phyloP scores from a whole-genome alignment of 1,284 basidiomycete species.

The Cronartium quercuum region DNA sequence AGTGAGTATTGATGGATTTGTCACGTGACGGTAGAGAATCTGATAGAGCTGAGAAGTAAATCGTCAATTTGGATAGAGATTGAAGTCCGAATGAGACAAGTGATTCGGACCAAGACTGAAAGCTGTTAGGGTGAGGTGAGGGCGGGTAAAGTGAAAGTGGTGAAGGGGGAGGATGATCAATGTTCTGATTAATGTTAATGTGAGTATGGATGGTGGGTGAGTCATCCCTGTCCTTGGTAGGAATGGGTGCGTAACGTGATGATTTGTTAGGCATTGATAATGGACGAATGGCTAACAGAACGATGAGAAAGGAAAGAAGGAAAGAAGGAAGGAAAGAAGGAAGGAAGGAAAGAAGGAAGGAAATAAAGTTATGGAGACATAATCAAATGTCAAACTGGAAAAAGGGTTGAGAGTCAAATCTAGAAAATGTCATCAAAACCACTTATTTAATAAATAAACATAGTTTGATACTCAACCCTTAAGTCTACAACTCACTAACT shows the following conservation, averaged over 20 bases:
- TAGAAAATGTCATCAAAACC: too few relatives aligned
- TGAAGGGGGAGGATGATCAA: background rate
- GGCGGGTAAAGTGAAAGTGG: background rate
- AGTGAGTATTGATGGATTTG: background rate
- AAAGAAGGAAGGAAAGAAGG: too few relatives aligned
- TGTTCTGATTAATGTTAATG: background rate
- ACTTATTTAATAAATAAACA: too few relatives aligned
- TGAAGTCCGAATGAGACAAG: background rate
- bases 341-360: too few relatives aligned
- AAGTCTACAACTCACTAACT: too few relatives aligned
- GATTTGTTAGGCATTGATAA: too few relatives aligned
- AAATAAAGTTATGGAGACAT: too few relatives aligned
- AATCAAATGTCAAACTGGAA: too few relatives aligned
- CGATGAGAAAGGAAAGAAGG: too few relatives aligned
- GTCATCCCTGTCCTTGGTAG: background rate
- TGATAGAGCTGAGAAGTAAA: constrained; percentile 1
- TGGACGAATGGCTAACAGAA: too few relatives aligned
- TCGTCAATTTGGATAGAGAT: background rate
- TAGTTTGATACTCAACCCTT: too few relatives aligned
- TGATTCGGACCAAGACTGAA: constrained; percentile 10
- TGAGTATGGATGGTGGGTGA: background rate
- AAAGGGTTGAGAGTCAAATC: too few relatives aligned
- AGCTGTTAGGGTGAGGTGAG: background rate
- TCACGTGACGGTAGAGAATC: background rate
- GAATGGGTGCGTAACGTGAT: background rate